These are phyloP conservation scores for Magnolia kwangsiensis DNA, from an alignment of 164 flowering plant species.

Conservation along the genomic window DNA sequence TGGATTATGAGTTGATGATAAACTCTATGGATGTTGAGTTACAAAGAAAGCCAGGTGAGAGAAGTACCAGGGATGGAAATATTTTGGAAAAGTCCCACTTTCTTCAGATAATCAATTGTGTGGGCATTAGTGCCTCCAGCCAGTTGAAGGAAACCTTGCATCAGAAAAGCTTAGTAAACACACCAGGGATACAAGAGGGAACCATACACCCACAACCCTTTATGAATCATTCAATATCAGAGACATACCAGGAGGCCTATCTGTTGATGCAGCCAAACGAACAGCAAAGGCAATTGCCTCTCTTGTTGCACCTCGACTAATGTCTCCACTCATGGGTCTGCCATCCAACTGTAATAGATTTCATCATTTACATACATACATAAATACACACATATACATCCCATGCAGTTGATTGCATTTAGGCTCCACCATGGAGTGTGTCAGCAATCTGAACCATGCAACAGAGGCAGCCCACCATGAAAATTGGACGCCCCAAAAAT, in stretches of 20 bases:
- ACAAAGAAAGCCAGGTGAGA: background rate
- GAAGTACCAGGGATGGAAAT: constrained; percentile 24
- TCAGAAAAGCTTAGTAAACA: constrained; percentile 2
- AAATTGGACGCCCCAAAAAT: too few species aligned
- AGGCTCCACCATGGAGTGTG: background rate
- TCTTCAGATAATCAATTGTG: constrained; percentile 64
- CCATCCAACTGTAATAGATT: constrained; percentile 66
- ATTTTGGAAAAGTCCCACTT: constrained; percentile 51
- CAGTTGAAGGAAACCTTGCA: constrained; percentile 76
- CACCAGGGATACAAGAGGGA: background rate
- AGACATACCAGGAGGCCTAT: constrained; percentile 58
- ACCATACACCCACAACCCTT: background rate
- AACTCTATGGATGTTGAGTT: background rate
- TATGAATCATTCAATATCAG: background rate
- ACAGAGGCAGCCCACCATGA: too few species aligned
- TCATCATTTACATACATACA: background rate
- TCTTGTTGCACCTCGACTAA: constrained; percentile 84
- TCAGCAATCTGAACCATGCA: background rate
- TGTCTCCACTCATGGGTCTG: constrained; percentile 97
- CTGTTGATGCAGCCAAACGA: constrained; percentile 43
- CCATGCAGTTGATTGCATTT: background rate
- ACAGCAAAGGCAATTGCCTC: constrained; percentile 66
- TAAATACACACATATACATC: too few species aligned
- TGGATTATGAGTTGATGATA: background rate
- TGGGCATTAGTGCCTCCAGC: constrained; percentile 90